phyloP scores from a whole-genome alignment of 129 eudicot genomes.

The Flaveria brownii region DNA sequence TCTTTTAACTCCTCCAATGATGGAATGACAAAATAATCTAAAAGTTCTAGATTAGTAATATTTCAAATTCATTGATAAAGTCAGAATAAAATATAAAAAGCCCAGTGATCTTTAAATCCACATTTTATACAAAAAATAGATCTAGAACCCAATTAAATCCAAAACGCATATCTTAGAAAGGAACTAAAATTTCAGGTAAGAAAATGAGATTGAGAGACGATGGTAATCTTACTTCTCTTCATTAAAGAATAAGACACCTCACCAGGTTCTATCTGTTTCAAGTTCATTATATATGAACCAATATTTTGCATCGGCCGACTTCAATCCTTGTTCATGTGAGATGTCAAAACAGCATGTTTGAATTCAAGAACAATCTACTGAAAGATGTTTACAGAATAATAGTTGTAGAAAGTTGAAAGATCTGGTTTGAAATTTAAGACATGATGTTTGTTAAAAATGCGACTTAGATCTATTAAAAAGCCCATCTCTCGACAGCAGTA shows the following conservation, averaged over 20 bases:
- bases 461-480: not conserved
- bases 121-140: not conserved
- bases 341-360: not conserved
- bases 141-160: not conserved
- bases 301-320: no score
- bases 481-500: not conserved
- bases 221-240: not conserved
- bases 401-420: not conserved
- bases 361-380: not conserved
- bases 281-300: not conserved
- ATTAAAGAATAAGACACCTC: no score
- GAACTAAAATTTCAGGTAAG: not conserved
- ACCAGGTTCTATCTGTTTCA: not conserved
- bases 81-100: not conserved
- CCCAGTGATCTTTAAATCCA: not conserved
- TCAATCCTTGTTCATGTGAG: not conserved
- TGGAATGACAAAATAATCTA: conserved; percentile 15
- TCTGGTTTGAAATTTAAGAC: not conserved
- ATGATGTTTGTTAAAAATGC: not conserved
- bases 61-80: not conserved
- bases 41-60: not conserved
- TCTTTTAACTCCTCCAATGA: conserved; percentile 11
- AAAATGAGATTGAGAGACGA: not conserved
- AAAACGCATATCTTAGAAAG: no score
- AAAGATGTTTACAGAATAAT: not conserved